Conservation (phyloP, 2,329 filamentous ascomycete species). For the Epichloe amarillans region DNA sequence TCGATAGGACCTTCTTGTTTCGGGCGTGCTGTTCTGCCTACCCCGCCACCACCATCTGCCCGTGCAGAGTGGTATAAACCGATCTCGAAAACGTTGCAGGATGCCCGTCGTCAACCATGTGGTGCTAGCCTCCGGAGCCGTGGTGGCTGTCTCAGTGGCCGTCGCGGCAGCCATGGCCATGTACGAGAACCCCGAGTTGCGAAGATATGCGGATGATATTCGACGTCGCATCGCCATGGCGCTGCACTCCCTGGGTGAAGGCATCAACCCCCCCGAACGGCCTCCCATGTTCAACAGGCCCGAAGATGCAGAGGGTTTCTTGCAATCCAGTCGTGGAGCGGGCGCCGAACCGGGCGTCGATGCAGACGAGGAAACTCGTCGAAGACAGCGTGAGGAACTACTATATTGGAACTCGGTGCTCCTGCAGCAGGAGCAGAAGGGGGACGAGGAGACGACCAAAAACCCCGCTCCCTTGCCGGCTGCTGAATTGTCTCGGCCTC, state of each 20-base stretch:
- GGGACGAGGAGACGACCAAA: constrained; percentile 17
- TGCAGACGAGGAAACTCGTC: constrained; percentile 47
- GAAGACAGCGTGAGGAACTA: constrained; percentile 49
- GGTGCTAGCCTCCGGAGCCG: constrained; percentile 41
- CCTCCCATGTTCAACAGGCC: constrained; percentile 51
- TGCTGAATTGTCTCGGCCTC: neutral
- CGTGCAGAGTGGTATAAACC: neutral
- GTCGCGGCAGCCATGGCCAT: constrained; percentile 45
- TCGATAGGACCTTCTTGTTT: neutral
- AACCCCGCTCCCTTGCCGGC: neutral
- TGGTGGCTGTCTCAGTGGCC: constrained; percentile 43
- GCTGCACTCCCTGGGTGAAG: constrained; percentile 45
- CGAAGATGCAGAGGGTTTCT: constrained; percentile 52
- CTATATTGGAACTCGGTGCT: constrained; percentile 51
- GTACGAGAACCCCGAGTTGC: constrained; percentile 51
- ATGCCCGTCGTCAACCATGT: constrained; percentile 45
- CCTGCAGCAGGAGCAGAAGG: constrained; percentile 35
- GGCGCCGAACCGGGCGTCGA: constrained; percentile 37
- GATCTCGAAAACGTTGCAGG: constrained; percentile 2
- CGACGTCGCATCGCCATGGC: constrained; percentile 48
- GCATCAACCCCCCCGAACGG: constrained; percentile 33
- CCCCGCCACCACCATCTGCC: neutral
- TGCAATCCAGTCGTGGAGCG: constrained; percentile 33
- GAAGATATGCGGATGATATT: constrained; percentile 46
- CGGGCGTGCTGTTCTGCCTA: neutral